Percentiles rank a stretch among this genome's conserved stretches.
phyloP scores from a whole-genome alignment of 2,329 filamentous ascomycete genomes.

The Stemphylium vesicarium region DNA sequence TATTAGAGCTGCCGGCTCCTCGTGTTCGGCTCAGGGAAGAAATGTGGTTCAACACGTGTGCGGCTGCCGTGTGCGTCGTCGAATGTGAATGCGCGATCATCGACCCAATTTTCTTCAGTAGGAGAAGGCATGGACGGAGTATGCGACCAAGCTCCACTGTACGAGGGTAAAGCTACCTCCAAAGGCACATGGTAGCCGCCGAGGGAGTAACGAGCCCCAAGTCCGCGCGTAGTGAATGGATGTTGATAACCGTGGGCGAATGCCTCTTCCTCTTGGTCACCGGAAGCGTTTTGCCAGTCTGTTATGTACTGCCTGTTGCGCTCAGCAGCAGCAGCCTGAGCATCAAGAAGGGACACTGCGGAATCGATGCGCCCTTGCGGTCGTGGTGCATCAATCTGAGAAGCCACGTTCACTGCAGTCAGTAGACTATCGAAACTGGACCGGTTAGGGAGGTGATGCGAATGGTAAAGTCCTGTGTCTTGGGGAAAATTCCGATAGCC shows the following conservation, averaged over 20 bases:
- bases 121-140: neutral
- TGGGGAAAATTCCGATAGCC: neutral
- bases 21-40: neutral
- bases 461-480: conserved; percentile 6
- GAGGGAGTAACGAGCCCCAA: neutral
- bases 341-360: conserved; percentile 28
- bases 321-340: conserved; percentile 27
- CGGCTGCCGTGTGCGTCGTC: neutral
- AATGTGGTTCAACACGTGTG: neutral
- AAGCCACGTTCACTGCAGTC: conserved; percentile 33
- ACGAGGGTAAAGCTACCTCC: conserved; percentile 1
- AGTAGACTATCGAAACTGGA: conserved; percentile 29
- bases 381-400: conserved; percentile 33
- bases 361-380: conserved; percentile 33
- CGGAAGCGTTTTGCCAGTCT: conserved; percentile 3
- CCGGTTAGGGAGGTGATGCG: conserved; percentile 10
- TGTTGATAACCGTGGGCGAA: neutral
- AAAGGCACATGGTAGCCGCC: neutral
- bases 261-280: neutral
- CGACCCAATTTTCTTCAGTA: neutral
- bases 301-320: conserved; percentile 7
- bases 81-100: neutral
- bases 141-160: neutral
- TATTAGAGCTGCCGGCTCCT: neutral
- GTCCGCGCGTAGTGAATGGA: neutral